phyloP scores from a whole-genome alignment of 1,139 yeast species.

The Wickerhamomyces sp. region DNA sequence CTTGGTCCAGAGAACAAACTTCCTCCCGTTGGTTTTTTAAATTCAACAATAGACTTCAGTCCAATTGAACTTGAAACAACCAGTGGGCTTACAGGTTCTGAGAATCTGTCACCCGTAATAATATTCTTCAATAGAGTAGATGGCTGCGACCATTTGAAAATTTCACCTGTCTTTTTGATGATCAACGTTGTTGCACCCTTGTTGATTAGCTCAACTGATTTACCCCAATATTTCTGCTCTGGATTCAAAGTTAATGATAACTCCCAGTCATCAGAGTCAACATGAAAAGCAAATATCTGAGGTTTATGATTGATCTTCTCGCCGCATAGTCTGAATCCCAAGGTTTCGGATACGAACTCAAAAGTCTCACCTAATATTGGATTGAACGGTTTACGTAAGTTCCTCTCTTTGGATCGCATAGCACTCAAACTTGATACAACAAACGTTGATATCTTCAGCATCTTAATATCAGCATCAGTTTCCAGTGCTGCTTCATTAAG shows the following conservation, averaged over 20 bases:
- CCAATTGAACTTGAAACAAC: constrained; percentile 68
- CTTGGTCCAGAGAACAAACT: constrained; percentile 80
- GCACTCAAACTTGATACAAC: constrained; percentile 73
- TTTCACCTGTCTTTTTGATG: constrained; percentile 59
- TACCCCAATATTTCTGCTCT: constrained; percentile 92
- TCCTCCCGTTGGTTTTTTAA: constrained; percentile 51
- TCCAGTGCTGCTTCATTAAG: constrained; percentile 53
- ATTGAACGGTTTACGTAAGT: constrained; percentile 84
- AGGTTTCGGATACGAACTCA: constrained; percentile 76
- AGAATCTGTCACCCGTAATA: constrained; percentile 90
- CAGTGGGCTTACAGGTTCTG: constrained; percentile 78
- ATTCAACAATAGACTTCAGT: constrained; percentile 62
- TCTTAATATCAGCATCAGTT: constrained; percentile 48
- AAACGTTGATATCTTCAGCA: constrained; percentile 73
- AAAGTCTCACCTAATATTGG: constrained; percentile 86
- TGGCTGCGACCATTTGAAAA: constrained; percentile 78
- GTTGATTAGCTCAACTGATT: constrained; percentile 77
- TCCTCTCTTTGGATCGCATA: constrained; percentile 68
- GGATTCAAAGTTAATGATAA: constrained; percentile 73
- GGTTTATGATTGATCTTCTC: constrained; percentile 86
- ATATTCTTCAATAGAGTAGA: constrained; percentile 77
- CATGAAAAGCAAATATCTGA: constrained; percentile 73
- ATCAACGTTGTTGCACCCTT: constrained; percentile 61
- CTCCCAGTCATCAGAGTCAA: constrained; percentile 74
- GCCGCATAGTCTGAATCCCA: constrained; percentile 60